A percentile compares a stretch with the other conserved stretches of the same genome.
Conservation (phyloP, 1,284 basidiomycete species). For the Trametes sp. region DNA sequence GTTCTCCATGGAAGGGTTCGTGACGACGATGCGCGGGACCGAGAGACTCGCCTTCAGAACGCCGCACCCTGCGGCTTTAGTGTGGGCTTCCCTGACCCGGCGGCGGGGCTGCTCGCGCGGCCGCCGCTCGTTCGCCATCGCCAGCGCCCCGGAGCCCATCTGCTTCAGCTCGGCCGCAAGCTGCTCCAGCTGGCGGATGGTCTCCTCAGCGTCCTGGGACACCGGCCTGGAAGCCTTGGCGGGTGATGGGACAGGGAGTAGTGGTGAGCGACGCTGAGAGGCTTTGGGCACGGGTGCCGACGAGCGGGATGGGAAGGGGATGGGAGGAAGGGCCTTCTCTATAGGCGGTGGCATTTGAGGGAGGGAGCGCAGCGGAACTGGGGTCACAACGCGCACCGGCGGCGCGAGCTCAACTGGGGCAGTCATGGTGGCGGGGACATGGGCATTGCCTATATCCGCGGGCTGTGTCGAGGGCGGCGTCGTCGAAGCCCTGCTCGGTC, state of each 20-base stretch:
- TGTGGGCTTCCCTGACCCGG: background rate
- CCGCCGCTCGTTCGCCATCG: constrained; percentile 5
- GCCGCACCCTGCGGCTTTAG: constrained; percentile 3
- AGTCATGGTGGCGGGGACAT: background rate
- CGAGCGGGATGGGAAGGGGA: constrained; percentile 20
- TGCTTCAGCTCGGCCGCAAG: constrained; percentile 28
- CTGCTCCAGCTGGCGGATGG: constrained; percentile 26
- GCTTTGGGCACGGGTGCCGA: constrained; percentile 1
- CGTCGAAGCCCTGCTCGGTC: background rate
- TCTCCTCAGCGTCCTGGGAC: constrained; percentile 26
- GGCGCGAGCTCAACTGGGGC: background rate
- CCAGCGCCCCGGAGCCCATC: constrained; percentile 8
- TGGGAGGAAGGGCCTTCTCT: constrained; percentile 27
- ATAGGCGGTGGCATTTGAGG: constrained; percentile 11
- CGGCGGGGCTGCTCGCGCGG: background rate
- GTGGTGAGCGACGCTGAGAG: background rate
- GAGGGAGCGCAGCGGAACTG: background rate
- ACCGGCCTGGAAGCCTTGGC: constrained; percentile 12
- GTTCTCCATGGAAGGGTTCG: constrained; percentile 34
- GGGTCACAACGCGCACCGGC: background rate
- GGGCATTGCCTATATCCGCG: background rate
- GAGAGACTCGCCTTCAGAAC: constrained; percentile 11
- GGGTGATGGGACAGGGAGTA: background rate
- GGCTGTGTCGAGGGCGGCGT: background rate
- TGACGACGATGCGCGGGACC: constrained; percentile 37